phyloP scores from a whole-genome alignment of 306 rosid species.

The Lathyrus oleraceus region DNA sequence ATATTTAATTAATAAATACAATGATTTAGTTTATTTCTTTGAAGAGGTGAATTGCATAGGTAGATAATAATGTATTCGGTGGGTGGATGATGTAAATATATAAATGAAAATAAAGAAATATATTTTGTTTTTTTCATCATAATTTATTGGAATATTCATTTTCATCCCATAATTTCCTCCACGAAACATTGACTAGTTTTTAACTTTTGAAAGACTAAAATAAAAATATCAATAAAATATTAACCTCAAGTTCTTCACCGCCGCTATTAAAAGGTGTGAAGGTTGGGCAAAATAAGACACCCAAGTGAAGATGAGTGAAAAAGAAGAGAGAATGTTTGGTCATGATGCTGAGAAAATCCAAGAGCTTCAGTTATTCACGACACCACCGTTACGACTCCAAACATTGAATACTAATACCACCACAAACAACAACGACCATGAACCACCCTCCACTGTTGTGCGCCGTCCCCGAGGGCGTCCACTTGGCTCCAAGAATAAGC shows the following conservation, averaged over 20 bases:
- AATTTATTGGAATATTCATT: background rate
- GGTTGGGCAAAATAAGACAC: background rate
- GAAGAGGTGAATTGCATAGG: background rate
- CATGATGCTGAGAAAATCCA: background rate
- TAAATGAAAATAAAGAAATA: background rate
- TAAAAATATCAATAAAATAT: background rate
- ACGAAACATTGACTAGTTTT: background rate
- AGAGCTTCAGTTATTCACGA: background rate
- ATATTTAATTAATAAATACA: no score
- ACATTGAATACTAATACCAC: background rate
- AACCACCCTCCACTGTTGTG: background rate
- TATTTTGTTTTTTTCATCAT: background rate
- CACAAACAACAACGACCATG: background rate
- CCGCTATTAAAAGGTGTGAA: background rate
- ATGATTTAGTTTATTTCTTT: no score
- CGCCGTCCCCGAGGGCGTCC: slow-evolving; percentile 60
- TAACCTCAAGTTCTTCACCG: background rate
- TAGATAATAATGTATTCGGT: background rate
- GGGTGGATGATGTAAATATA: background rate
- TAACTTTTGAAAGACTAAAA: background rate
- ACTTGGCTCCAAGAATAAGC: slow-evolving; percentile 64
- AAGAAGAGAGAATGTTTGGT: background rate
- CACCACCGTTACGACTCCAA: background rate
- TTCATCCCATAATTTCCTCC: background rate
- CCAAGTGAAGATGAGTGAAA: background rate